Evolutionary conservation across 495 filamentous ascomycete genomes (phyloP).

Genomic region (Penicillium taxi): DNA sequence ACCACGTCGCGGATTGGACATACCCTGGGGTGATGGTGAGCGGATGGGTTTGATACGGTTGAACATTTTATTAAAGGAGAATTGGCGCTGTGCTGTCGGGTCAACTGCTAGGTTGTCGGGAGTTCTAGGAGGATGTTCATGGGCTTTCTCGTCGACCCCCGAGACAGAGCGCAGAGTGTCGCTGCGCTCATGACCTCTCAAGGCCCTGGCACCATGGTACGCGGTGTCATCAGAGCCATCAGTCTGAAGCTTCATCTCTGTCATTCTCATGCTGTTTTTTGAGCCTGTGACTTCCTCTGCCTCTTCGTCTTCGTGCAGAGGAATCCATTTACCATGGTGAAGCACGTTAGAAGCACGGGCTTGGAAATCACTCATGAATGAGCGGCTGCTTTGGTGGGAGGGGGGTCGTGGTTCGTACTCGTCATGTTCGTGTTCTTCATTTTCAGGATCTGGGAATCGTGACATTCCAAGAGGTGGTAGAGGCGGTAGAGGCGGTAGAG

Average conservation of each 20-base stretch:
- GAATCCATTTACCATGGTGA: slow-evolving; percentile 25
- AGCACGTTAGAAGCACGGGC: slow-evolving; percentile 34
- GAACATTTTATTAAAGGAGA: slow-evolving; percentile 85
- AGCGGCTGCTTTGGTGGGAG: slow-evolving; percentile 28
- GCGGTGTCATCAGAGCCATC: slow-evolving; percentile 41
- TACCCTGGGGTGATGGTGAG: slow-evolving; percentile 25
- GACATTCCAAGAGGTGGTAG: slow-evolving; percentile 88
- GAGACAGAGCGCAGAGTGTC: slow-evolving; percentile 30
- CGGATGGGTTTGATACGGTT: slow-evolving; percentile 33
- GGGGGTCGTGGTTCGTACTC: slow-evolving; percentile 26
- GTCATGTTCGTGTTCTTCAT: no score
- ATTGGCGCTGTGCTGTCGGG: slow-evolving; percentile 57
- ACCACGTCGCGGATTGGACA: slow-evolving; percentile 20
- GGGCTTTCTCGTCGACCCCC: slow-evolving; percentile 21
- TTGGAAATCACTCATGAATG: slow-evolving; percentile 54
- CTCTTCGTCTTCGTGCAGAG: slow-evolving; percentile 26
- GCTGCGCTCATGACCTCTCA: slow-evolving; percentile 22
- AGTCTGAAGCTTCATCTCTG: slow-evolving; percentile 19
- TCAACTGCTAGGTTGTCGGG: slow-evolving; percentile 4
- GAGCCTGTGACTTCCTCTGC: slow-evolving; percentile 6
- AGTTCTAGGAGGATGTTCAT: no score
- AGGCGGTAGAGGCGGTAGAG: slow-evolving; percentile 66
- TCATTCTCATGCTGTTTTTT: slow-evolving; percentile 3
- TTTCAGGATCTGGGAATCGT: slow-evolving; percentile 61
- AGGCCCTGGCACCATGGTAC: slow-evolving; percentile 24